Evolutionary conservation across 83 land plant species (phyloP).

Genomic region (Thuja plicata): DNA sequence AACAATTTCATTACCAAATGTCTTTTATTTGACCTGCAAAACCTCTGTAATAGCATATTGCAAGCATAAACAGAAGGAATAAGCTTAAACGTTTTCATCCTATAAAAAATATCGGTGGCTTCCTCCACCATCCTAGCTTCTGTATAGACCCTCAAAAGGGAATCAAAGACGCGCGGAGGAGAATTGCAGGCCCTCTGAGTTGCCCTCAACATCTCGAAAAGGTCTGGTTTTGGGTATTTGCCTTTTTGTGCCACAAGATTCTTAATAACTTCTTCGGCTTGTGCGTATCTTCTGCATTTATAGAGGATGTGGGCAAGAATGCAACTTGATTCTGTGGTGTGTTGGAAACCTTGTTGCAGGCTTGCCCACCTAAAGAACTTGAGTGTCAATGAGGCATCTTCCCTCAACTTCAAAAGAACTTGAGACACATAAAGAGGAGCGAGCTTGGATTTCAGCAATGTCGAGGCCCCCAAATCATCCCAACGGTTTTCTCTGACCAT

Average conservation of each 20-base stretch:
- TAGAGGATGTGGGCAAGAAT: constrained; percentile 37
- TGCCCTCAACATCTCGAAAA: constrained; percentile 32
- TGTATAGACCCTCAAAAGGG: constrained; percentile 39
- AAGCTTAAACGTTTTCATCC: constrained; percentile 33
- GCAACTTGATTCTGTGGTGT: constrained; percentile 30
- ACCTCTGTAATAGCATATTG: constrained; percentile 44
- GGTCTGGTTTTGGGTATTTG: constrained; percentile 9
- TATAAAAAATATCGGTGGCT: constrained; percentile 37
- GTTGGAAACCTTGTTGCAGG: constrained; percentile 23
- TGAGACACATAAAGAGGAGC: constrained; percentile 34
- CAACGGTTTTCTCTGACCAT: constrained; percentile 27
- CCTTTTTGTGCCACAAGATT: constrained; percentile 15
- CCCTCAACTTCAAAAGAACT: constrained; percentile 26
- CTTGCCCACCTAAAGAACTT: constrained; percentile 33
- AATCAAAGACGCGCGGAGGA: constrained; percentile 45
- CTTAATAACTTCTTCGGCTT: constrained; percentile 20
- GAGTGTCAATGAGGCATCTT: constrained; percentile 24
- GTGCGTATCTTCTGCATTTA: constrained; percentile 30
- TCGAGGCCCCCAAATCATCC: constrained; percentile 22
- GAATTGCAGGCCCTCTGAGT: constrained; percentile 24
- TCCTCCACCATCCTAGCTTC: constrained; percentile 44
- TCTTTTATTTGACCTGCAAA: constrained; percentile 22
- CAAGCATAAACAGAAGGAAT: constrained; percentile 47
- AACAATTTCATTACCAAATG: constrained; percentile 31
- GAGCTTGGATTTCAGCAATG: constrained; percentile 25